Percentiles rank a stretch among this genome's conserved stretches.
Conservation (phyloP, 768 basidiomycete species). For the Mycena alexandri region DNA sequence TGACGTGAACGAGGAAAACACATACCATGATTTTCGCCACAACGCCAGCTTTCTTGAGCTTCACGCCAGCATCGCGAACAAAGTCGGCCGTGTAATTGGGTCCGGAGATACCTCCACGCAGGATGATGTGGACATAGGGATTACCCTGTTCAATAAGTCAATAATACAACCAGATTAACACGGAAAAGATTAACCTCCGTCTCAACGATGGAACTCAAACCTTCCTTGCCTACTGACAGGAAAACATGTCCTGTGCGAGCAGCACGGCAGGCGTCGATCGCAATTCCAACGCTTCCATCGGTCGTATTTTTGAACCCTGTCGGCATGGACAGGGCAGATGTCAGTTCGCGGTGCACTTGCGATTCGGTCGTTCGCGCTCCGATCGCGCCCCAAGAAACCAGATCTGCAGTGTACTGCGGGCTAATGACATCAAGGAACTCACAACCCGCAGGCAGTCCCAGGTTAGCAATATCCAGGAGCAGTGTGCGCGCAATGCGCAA, state of each 20-base stretch:
- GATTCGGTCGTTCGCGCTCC: conserved; percentile 94
- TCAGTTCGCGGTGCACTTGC: conserved; percentile 92
- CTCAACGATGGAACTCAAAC: conserved; percentile 93
- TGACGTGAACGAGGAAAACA: conserved; percentile 1
- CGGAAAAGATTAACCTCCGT: conserved; percentile 70
- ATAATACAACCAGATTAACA: conserved; percentile 1
- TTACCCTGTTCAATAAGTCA: conserved; percentile 70
- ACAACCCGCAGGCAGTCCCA: conserved; percentile 95
- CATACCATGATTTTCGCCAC: conserved; percentile 88
- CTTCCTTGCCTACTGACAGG: conserved; percentile 97
- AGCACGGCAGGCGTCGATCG: conserved; percentile 95
- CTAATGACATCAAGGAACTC: conserved; percentile 90
- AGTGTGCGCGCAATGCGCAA: conserved; percentile 89
- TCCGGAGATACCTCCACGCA: conserved; percentile 90
- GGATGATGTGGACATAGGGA: conserved; percentile 92
- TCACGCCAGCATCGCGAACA: conserved; percentile 80
- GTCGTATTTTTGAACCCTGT: conserved; percentile 99
- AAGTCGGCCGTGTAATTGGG: conserved; percentile 90
- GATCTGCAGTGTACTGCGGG: conserved; percentile 94
- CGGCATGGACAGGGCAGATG: conserved; percentile 91
- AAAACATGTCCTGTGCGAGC: conserved; percentile 94
- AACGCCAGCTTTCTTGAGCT: conserved; percentile 84
- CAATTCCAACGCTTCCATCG: conserved; percentile 91
- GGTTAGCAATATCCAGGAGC: conserved; percentile 88
- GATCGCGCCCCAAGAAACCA: conserved; percentile 90